Percentiles rank a stretch among this genome's conserved stretches.
Conservation (phyloP, 208 protist genomes). For the Acanthamoeba triangularis region DNA sequence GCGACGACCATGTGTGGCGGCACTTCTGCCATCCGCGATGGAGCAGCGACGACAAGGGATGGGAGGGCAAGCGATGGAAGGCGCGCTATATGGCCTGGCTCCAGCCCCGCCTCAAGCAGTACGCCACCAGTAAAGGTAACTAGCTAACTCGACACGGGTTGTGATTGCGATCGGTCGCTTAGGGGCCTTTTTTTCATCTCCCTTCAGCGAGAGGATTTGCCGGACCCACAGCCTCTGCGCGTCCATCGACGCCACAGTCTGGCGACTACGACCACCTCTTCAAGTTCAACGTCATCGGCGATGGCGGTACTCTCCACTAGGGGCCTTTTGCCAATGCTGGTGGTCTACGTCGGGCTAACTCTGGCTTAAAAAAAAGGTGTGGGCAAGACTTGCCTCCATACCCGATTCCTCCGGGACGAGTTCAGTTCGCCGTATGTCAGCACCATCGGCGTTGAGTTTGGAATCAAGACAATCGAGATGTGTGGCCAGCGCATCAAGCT, state of each 20-base stretch:
- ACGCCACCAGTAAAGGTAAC: not conserved
- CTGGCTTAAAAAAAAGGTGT: not conserved
- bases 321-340: not conserved
- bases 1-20: not conserved
- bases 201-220: not conserved
- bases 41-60: not conserved
- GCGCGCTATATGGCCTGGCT: not conserved
- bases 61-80: not conserved
- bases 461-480: conserved; percentile 90
- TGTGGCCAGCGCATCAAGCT: conserved; percentile 95
- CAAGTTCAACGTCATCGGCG: conserved; percentile 71
- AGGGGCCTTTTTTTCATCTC: too few species aligned
- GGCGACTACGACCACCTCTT: conserved; percentile 51
- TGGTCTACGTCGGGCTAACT: not conserved
- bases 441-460: conserved; percentile 98
- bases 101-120: conserved; percentile 3
- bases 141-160: not conserved
- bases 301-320: not conserved
- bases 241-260: not conserved
- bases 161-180: not conserved
- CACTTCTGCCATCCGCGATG: not conserved
- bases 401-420: not conserved
- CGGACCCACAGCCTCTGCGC: not conserved
- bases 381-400: not conserved
- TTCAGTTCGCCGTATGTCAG: conserved; percentile 90